These are phyloP conservation scores for Solanum pimpinellifolium DNA, from an alignment of 257 asterid species.

Conservation along the genomic window DNA sequence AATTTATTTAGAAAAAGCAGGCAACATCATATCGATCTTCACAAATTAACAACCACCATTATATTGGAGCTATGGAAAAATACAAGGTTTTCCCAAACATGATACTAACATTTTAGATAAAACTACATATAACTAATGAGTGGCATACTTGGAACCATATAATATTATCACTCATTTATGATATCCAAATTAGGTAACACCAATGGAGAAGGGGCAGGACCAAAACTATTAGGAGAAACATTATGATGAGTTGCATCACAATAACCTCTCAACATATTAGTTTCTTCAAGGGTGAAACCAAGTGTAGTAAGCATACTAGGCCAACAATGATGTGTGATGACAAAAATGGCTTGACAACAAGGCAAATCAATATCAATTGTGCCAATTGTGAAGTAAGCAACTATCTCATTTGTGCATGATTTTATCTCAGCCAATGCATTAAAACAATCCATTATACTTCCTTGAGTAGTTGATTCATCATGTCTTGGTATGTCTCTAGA, in stretches of 20 bases:
- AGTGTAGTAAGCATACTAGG: slow-evolving; percentile 4
- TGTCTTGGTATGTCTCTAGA: not conserved
- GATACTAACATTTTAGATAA: not conserved
- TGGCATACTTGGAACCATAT: not conserved
- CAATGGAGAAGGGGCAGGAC: slow-evolving; percentile 6
- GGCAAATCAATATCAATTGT: not conserved
- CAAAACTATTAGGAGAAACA: not conserved
- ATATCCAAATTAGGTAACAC: not conserved
- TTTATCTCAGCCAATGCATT: slow-evolving; percentile 8
- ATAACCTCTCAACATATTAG: slow-evolving; percentile 1
- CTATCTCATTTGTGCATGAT: slow-evolving; percentile 13
- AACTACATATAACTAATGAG: not conserved
- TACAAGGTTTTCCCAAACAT: not conserved
- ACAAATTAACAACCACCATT: not conserved
- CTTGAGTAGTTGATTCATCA: not conserved
- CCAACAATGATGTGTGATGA: slow-evolving; percentile 16
- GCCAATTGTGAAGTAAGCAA: slow-evolving; percentile 1
- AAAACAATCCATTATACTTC: slow-evolving; percentile 4
- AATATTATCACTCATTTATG: not conserved
- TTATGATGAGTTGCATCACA: not conserved
- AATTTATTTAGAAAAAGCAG: not conserved
- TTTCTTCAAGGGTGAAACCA: slow-evolving; percentile 5
- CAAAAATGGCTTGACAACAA: slow-evolving; percentile 11
- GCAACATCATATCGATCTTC: not conserved
- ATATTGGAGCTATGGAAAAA: not conserved